Evolutionary conservation across 352 stramenopile species (phyloP).

Genomic region (Plasmopara halstedii): DNA sequence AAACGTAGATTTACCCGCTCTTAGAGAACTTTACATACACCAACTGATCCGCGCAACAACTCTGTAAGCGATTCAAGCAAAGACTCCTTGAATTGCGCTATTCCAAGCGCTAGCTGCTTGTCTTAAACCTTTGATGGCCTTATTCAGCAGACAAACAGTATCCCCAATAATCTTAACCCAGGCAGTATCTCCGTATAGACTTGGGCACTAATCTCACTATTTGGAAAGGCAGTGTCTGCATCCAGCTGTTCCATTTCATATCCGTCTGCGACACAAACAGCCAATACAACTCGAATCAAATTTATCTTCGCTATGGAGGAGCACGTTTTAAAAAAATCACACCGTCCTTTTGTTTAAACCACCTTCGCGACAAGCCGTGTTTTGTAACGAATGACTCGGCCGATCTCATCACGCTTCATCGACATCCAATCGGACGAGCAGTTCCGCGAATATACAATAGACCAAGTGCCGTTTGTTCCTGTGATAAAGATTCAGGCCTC

Average conservation of each 20-base stretch:
- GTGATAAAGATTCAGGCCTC: too few relatives aligned
- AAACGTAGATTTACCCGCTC: slow-evolving; percentile 7
- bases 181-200: slow-evolving; percentile 12
- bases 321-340: too few relatives aligned
- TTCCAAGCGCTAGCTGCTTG: slow-evolving; percentile 16
- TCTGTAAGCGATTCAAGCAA: slow-evolving; percentile 2
- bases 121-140: slow-evolving; percentile 15
- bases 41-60: slow-evolving; percentile 14
- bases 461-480: too few relatives aligned
- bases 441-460: too few relatives aligned
- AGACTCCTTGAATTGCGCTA: slow-evolving; percentile 1
- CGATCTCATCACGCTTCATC: too few relatives aligned
- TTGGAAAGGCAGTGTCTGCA: slow-evolving; percentile 30
- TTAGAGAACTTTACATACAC: slow-evolving; percentile 8
- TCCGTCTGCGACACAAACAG: too few relatives aligned
- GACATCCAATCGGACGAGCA: too few relatives aligned
- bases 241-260: slow-evolving; percentile 27
- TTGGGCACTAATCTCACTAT: slow-evolving; percentile 4
- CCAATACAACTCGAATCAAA: slow-evolving; percentile 27
- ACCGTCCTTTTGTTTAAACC: too few relatives aligned
- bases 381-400: too few relatives aligned
- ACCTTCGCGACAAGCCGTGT: too few relatives aligned
- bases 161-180: neutral
- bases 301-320: slow-evolving; percentile 28
- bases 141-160: slow-evolving; percentile 3